Conservation (phyloP, 768 basidiomycete species). For the Pleurotus djamor region DNA sequence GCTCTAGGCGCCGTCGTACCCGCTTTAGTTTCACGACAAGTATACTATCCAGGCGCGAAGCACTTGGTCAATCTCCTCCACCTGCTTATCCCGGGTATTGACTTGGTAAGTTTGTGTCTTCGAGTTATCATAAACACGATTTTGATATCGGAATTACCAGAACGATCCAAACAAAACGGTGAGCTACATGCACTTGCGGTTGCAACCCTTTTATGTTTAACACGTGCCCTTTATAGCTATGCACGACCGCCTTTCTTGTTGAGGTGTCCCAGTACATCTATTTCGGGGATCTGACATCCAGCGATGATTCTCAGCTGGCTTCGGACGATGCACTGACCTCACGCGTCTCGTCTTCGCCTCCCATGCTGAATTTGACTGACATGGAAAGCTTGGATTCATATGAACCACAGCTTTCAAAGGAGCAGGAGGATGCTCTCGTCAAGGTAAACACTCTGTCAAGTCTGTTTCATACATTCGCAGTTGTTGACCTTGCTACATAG, state of each 20-base stretch:
- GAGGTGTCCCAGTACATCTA: constrained; percentile 76
- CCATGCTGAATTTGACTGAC: constrained; percentile 36
- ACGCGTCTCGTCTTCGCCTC: constrained; percentile 23
- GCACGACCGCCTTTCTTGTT: constrained; percentile 72
- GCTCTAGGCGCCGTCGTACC: constrained; percentile 80
- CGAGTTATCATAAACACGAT: not conserved
- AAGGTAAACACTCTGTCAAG: constrained; percentile 34
- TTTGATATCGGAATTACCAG: constrained; percentile 26
- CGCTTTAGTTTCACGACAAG: constrained; percentile 73
- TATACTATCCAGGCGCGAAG: constrained; percentile 82
- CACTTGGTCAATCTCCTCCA: constrained; percentile 79
- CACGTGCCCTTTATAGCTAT: constrained; percentile 40
- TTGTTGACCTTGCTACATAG: constrained; percentile 14
- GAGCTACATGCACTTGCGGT: constrained; percentile 14
- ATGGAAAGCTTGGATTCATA: constrained; percentile 31
- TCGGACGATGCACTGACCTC: constrained; percentile 29
- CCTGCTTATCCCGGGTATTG: constrained; percentile 82
- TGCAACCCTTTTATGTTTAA: constrained; percentile 9
- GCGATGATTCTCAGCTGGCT: constrained; percentile 29
- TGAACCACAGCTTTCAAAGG: constrained; percentile 43
- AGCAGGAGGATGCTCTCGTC: constrained; percentile 71
- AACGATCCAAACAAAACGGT: constrained; percentile 82
- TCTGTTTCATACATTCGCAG: not conserved
- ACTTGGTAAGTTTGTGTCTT: constrained; percentile 52
- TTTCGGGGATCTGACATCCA: constrained; percentile 59